Evolutionary conservation across 163 green algal genomes (phyloP), one percentile per base, ranked within the genome.

Genomic region (Scenedesmus sp.): DNA sequence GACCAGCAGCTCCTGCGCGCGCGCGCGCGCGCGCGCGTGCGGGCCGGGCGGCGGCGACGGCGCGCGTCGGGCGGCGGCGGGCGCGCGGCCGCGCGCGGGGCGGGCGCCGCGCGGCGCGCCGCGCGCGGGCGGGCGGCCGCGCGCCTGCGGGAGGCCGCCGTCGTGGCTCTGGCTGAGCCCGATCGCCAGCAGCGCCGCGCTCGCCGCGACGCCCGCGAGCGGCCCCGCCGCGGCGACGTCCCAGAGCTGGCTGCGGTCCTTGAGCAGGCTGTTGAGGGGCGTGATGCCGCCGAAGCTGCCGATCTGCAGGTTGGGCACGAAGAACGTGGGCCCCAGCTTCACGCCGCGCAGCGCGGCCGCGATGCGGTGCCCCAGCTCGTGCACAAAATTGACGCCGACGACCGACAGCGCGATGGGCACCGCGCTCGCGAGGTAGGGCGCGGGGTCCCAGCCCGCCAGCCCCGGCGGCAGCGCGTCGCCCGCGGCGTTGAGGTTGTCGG

Each of bases 251-350:
- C 50, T 58, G 65, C 75, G 78, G 78, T 75, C 63, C 60, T 80
- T 82, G 0, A 88, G 58, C 29, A 96, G 79, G 39, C 70, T 89
- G 47, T 88, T 90, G 71, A 97, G 84, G 63, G 93, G 95, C 11
- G 94, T 98, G 60, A 98, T 91, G 69, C 87, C 87, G 39, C 95
- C 95, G 84, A 98, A 98, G 20, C 87, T 92, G 47, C 94, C 95
- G 20, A 98, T 85, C 81, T 93, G 87, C 44, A 88, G 82, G 86
- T 97, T 98, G 31, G 95, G 95, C n/a, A 98, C 86, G 31, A 98
- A 91, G 84, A 92, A 93, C 20, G 92, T 90, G 17, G 92, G 87
- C 6, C 89, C 91, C 26, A 97, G 85, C 79, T 93, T 94, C 58
- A 98, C 85, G 5, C 58, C 66, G 44, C 74, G 63, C 1, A 85